Evolutionary conservation across 2,329 filamentous ascomycete genomes (phyloP), one percentile per base, ranked within the genome.

Genomic region (Aspergillus brasiliensis): DNA sequence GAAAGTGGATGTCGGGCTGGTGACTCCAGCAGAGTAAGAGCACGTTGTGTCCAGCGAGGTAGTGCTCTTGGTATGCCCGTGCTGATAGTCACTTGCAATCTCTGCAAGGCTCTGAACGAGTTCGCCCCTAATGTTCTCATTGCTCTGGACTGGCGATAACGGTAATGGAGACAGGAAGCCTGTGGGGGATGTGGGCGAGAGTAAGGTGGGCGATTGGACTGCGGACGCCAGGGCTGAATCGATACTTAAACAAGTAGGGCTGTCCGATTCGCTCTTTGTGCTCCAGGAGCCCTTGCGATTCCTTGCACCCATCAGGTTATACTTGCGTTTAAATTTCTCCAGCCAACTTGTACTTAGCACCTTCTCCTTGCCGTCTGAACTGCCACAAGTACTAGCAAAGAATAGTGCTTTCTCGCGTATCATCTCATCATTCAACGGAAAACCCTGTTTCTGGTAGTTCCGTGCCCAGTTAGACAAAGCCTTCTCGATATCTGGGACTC

Each of bases 281-380:
- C 73, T 73, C 28, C 71, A 61, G 6, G 84, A 86, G 28, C 78
- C 76, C 71, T 86, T 86, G 48, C 84, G 77, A 47, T 81, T 80
- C 67, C 82, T 83, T 10, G 82, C 78, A 38, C 83, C 81, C 66
- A 81, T 75, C 10, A 89, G 71, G 64, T 84, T 87, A 73, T 96
- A 89, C 79, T 94, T 97, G 73, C 92, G 87, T 81, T 97, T 97
- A 82, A 98, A 98, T 73, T 95, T 96, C 71, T 97, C 92, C 34
- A 98, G 83, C 93, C 94, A 97, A 66, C 83, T 88, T 28, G 86
- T 81, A 66, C 86, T 95, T 65, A 91, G 85, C 51, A 85, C 85
- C 69, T 89, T 91, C 58, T 89, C 77, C 52, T 91, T 86, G 63
- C 84, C 87, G 56, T 96, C 91, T 3, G 87, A 85, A 59, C 87